A percentile compares a stretch with the other conserved stretches of the same genome.
Conservation (phyloP, 1,139 yeast species). For the Pneumocystis oryctolagi region DNA sequence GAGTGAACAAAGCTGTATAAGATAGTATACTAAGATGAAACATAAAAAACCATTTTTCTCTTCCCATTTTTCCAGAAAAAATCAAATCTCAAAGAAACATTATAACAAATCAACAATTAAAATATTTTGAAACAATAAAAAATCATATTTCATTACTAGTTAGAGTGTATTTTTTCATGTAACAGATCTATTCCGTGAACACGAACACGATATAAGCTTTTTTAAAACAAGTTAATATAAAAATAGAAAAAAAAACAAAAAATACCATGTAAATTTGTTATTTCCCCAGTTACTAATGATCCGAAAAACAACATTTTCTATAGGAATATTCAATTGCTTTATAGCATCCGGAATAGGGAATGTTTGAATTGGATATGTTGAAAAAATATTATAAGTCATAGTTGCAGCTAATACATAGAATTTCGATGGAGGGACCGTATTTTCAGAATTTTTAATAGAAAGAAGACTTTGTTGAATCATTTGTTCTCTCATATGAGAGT, state of each 20-base stretch:
- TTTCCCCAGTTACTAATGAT: constrained; percentile 26
- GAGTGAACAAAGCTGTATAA: too few relatives aligned
- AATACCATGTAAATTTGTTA: constrained; percentile 21
- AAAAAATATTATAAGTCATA: constrained; percentile 20
- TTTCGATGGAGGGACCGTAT: constrained; percentile 3
- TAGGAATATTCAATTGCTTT: constrained; percentile 8
- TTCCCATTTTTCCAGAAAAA: neutral
- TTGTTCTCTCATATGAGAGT: constrained; percentile 12
- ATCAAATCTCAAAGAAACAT: too few relatives aligned
- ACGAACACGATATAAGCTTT: constrained; percentile 20
- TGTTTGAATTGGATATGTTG: constrained; percentile 20
- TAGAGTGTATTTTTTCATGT: neutral
- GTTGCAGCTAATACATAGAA: constrained; percentile 19
- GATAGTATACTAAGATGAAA: neutral
- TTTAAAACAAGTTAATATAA: neutral
- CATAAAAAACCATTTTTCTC: neutral
- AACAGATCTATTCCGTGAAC: constrained; percentile 20
- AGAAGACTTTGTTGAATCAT: constrained; percentile 3
- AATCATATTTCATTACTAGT: neutral
- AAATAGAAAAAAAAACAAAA: neutral
- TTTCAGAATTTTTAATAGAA: neutral
- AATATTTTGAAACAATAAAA: too few relatives aligned
- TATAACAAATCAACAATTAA: too few relatives aligned
- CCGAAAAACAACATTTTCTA: constrained; percentile 17
- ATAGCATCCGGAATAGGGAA: constrained; percentile 20